phyloP scores from a whole-genome alignment of 108 stramenopile genomes.

The Skeletonema costatum region DNA sequence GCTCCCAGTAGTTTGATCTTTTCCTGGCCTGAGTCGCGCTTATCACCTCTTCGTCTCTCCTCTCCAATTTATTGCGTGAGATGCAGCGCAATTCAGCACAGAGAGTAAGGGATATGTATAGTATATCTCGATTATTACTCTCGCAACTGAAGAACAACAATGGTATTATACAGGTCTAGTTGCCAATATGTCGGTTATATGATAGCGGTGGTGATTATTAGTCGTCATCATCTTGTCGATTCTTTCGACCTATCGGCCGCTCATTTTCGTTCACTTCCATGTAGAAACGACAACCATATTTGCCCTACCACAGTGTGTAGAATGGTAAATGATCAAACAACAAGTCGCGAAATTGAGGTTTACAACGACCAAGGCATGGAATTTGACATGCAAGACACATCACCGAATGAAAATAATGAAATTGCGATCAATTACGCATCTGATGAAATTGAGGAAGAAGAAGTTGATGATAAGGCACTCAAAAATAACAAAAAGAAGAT shows the following conservation, averaged over 20 bases:
- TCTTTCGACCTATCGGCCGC: not conserved
- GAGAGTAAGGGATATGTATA: too few relatives aligned
- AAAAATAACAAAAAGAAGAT: slow-evolving; percentile 24
- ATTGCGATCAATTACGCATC: not conserved
- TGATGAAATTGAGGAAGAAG: not conserved
- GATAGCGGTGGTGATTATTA: not conserved
- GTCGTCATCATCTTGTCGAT: not conserved
- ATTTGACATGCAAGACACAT: not conserved
- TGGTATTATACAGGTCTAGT: too few relatives aligned
- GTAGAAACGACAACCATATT: not conserved
- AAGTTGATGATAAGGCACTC: not conserved
- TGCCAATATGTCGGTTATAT: too few relatives aligned
- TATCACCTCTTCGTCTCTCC: too few relatives aligned
- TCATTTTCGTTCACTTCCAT: not conserved
- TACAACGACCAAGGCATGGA: not conserved
- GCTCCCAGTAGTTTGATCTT: too few relatives aligned
- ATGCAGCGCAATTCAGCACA: too few relatives aligned
- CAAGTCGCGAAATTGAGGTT: not conserved
- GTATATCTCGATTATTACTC: too few relatives aligned
- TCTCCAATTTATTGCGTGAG: too few relatives aligned
- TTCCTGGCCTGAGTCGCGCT: too few relatives aligned
- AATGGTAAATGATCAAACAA: not conserved
- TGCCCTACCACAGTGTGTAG: not conserved
- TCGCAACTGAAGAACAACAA: too few relatives aligned
- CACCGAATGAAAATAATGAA: not conserved